Evolutionary conservation across 75 land plant genomes (phyloP).

Genomic region (Sequoia sempervirens): DNA sequence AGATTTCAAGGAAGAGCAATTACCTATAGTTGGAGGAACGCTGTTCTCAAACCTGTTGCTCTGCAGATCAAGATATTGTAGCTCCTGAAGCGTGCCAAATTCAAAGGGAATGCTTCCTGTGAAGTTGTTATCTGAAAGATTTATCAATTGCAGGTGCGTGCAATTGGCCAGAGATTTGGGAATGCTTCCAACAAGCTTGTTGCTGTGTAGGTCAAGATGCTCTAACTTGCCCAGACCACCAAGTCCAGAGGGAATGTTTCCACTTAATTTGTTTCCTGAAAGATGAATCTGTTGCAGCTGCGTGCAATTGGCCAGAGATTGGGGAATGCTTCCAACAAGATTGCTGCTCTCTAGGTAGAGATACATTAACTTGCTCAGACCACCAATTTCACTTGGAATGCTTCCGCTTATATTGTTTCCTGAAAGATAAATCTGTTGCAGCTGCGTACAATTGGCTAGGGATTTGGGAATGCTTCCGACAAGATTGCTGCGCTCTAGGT

Average conservation of each 20-base stretch:
- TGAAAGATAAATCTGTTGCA: no score
- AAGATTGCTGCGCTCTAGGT: no score
- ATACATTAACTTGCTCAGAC: no score
- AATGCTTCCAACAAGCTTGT: conserved; percentile 4
- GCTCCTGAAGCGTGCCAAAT: not conserved
- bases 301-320: no score
- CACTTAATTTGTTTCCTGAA: no score
- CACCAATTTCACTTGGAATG: no score
- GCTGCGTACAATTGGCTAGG: no score
- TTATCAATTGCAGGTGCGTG: not conserved
- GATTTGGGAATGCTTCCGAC: no score
- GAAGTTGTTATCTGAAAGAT: conserved; percentile 6
- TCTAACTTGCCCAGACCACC: not conserved
- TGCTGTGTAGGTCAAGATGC: conserved; percentile 1
- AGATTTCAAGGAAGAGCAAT: not conserved
- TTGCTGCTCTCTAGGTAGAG: no score
- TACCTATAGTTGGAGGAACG: conserved; percentile 17
- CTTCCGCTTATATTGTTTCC: no score
- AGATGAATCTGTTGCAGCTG: no score
- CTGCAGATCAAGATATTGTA: conserved; percentile 2
- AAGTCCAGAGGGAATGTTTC: not conserved
- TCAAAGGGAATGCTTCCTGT: conserved; percentile 9
- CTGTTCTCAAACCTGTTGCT: conserved; percentile 17
- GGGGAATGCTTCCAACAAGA: no score
- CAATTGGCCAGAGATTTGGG: not conserved